Base-by-base conservation (phyloP, 306 rosid genomes). In the Phaseolus lunatus region DNA sequence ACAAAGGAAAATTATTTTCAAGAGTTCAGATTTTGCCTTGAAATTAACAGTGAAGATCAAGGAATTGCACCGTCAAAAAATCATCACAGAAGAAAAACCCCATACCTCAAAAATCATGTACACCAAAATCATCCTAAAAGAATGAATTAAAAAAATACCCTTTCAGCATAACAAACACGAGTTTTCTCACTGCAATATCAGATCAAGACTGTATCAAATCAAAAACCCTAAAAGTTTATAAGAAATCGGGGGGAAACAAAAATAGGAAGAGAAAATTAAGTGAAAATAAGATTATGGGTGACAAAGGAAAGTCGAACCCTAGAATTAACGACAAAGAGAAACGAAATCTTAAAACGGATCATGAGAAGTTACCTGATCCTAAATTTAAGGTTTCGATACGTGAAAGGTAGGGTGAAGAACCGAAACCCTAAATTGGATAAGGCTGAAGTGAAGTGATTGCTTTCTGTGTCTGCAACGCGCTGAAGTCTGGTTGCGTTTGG, bases 301-400 rank as follows among this genome's bases (percentile, higher is more conserved):
- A 67, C 6, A 77, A 11, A 69, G 5, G 7, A 4, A 20, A 54
- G 26, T 7, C 2, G 20, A 78, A 58, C 48, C 77, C 82, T 47
- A 59, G 59, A 78, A 47, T 69, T 37, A 45, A 52, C 7, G 14
- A 3, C 14, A 20, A 29, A 3, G 15, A 68, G 2, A 56, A 10
- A 20, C 16, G 0, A 2, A 27, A 47, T 22, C 19, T 15, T 0
- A 4, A 33, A 56, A 22, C 15, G 1, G 19, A 72, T 23, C 1
- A 72, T 31, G 5, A 6, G 20, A 19, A 1, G 9, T 48, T 71
- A 90, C 94, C 94, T 80, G 86, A 90, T 86, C 88, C 70, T 75
- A 82, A 70, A 41, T 29, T 84, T 76, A 80, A 86, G 87, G 86
- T 52, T 84, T 72, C 73, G 63, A 65, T 24, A 35, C 15, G 37